Evolutionary conservation across 1,284 basidiomycete genomes (phyloP).

Genomic region (Kalmanozyma brasiliensis): DNA sequence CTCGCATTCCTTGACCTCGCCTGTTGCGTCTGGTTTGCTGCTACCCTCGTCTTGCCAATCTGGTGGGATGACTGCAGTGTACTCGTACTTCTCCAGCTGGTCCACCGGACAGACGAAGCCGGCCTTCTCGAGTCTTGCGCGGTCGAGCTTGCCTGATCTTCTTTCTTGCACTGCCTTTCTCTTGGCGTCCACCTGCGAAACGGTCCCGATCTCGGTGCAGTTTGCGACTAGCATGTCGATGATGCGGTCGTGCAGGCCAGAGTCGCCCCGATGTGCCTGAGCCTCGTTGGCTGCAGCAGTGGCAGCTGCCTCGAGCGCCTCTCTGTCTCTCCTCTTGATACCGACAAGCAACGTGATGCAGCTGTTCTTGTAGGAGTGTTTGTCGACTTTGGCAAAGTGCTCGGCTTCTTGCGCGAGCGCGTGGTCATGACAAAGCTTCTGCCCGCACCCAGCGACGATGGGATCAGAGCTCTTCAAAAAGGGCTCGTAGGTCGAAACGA

Average conservation of each 20-base stretch:
- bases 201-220: slow-evolving; percentile 56
- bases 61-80: slow-evolving; percentile 38
- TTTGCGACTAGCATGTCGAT: slow-evolving; percentile 11
- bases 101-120: slow-evolving; percentile 53
- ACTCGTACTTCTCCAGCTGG: slow-evolving; percentile 51
- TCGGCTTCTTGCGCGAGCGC: slow-evolving; percentile 49
- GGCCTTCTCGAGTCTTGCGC: slow-evolving; percentile 35
- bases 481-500: slow-evolving; percentile 44
- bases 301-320: slow-evolving; percentile 20
- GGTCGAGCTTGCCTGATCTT: slow-evolving; percentile 35
- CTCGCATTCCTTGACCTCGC: slow-evolving; percentile 55
- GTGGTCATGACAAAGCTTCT: slow-evolving; percentile 35
- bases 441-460: slow-evolving; percentile 26
- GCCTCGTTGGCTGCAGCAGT: slow-evolving; percentile 17
- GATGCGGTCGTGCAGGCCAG: slow-evolving; percentile 13
- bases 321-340: slow-evolving; percentile 51
- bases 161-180: slow-evolving; percentile 22
- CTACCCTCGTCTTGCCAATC: slow-evolving; percentile 48
- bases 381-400: slow-evolving; percentile 38
- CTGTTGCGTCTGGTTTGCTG: slow-evolving; percentile 39
- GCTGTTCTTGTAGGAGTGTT: slow-evolving; percentile 49
- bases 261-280: slow-evolving; percentile 1
- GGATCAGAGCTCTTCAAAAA: slow-evolving; percentile 38
- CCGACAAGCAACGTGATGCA: slow-evolving; percentile 50
- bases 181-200: slow-evolving; percentile 49